Conservation (phyloP, 352 stramenopile species). For the Saprolegnia diclina region DNA sequence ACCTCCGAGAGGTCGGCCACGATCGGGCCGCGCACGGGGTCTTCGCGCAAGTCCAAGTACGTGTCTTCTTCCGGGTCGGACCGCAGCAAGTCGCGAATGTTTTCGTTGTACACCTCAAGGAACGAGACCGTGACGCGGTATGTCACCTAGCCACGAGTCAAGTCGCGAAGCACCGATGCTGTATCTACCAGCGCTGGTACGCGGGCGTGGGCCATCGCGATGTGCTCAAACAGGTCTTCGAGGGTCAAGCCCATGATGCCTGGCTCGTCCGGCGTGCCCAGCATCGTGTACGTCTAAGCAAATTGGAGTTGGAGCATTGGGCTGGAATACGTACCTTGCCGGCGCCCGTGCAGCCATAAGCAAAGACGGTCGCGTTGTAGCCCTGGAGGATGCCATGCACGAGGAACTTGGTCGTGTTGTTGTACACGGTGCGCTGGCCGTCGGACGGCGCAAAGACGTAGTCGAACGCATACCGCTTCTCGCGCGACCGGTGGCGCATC, state of each 20-base stretch:
- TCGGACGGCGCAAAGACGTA: constrained; percentile 71
- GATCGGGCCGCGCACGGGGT: constrained; percentile 75
- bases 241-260: constrained; percentile 88
- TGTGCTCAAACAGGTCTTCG: constrained; percentile 76
- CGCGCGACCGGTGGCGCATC: constrained; percentile 39
- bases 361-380: constrained; percentile 90
- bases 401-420: constrained; percentile 82
- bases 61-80: constrained; percentile 34
- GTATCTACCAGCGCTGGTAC: constrained; percentile 30
- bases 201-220: constrained; percentile 33
- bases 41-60: constrained; percentile 67
- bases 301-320: background rate
- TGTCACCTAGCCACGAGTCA: constrained; percentile 26
- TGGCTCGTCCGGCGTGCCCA: constrained; percentile 70
- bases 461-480: constrained; percentile 89
- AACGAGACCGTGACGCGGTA: constrained; percentile 84
- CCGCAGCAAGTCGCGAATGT: constrained; percentile 85
- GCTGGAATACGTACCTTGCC: constrained; percentile 43
- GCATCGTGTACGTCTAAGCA: constrained; percentile 84
- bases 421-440: constrained; percentile 75
- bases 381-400: constrained; percentile 84
- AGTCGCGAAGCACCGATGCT: constrained; percentile 27
- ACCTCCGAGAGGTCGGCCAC: constrained; percentile 85
- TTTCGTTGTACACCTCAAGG: constrained; percentile 92
- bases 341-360: constrained; percentile 82